A percentile compares a stretch with the other conserved stretches of the same genome.
Conservation (phyloP, 306 rosid genomes). For the Elaeagnus macrophylla region DNA sequence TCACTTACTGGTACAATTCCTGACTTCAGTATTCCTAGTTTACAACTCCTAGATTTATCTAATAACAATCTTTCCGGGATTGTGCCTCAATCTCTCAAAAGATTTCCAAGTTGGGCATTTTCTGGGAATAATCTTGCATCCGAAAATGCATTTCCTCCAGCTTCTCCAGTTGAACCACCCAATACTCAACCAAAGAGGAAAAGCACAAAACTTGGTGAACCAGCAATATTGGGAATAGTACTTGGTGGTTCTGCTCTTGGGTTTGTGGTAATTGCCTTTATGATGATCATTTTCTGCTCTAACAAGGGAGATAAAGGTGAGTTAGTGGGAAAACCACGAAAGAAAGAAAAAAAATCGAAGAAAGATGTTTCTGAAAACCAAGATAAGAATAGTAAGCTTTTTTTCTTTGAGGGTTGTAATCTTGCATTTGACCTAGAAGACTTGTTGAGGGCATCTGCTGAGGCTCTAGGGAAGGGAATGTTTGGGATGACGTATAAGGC, state of each 20-base stretch:
- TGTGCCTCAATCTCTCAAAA: conserved; percentile 62
- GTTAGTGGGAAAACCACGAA: conserved; percentile 30
- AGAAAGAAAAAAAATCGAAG: conserved; percentile 38
- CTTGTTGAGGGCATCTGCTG: conserved; percentile 86
- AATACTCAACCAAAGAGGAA: conserved; percentile 22
- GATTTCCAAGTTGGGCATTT: conserved; percentile 59
- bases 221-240: conserved; percentile 56
- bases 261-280: conserved; percentile 37
- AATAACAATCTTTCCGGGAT: conserved; percentile 61
- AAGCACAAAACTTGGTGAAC: conserved; percentile 36
- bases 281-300: conserved; percentile 48
- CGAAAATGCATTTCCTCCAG: conserved; percentile 46
- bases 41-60: conserved; percentile 45
- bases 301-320: conserved; percentile 15
- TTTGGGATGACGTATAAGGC: conserved; percentile 84
- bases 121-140: conserved; percentile 52
- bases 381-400: conserved; percentile 45
- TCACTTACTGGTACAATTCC: conserved; percentile 68
- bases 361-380: conserved; percentile 36
- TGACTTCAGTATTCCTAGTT: conserved; percentile 39
- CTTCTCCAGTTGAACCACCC: conserved; percentile 24
- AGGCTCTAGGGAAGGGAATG: conserved; percentile 86
- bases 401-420: conserved; percentile 57
- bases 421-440: conserved; percentile 86
- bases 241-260: conserved; percentile 58